Conservation (phyloP, 2,329 filamentous ascomycete genomes). For the Penicillium aurantiogriseum region DNA sequence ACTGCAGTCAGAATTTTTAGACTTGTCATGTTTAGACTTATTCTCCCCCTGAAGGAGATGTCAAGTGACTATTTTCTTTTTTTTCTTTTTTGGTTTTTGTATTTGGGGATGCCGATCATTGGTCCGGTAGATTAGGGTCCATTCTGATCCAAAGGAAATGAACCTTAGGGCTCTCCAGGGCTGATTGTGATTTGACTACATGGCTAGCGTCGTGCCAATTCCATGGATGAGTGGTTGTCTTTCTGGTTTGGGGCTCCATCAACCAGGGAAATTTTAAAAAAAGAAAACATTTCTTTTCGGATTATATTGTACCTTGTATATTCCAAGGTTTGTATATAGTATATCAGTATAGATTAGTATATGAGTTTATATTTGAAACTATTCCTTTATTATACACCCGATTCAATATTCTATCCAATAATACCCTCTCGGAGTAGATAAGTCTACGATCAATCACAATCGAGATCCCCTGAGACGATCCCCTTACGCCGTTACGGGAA, state of each 20-base stretch:
- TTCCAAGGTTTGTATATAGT: neutral
- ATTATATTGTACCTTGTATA: neutral
- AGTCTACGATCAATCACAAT: slow-evolving; percentile 5
- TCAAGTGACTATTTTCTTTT: slow-evolving; percentile 5
- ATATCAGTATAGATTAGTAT: no score
- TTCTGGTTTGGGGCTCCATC: neutral
- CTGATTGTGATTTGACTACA: slow-evolving; percentile 27
- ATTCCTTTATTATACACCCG: neutral
- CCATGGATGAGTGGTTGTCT: slow-evolving; percentile 18
- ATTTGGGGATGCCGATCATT: slow-evolving; percentile 6
- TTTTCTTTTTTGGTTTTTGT: neutral
- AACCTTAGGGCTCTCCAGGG: neutral
- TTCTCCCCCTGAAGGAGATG: slow-evolving; percentile 8
- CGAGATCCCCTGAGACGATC: slow-evolving; percentile 8
- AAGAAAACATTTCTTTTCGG: neutral
- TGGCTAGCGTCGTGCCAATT: slow-evolving; percentile 23
- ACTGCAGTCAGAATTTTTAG: slow-evolving; percentile 13
- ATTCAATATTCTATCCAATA: neutral
- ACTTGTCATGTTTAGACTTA: slow-evolving; percentile 14
- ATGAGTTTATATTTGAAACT: neutral
- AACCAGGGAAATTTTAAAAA: slow-evolving; percentile 1
- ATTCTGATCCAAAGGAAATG: slow-evolving; percentile 10
- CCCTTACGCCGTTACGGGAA: slow-evolving; percentile 27
- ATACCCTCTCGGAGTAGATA: neutral
- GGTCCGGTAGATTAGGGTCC: neutral